phyloP scores from a whole-genome alignment of 148 eudicot species.

The Bassia scoparia region DNA sequence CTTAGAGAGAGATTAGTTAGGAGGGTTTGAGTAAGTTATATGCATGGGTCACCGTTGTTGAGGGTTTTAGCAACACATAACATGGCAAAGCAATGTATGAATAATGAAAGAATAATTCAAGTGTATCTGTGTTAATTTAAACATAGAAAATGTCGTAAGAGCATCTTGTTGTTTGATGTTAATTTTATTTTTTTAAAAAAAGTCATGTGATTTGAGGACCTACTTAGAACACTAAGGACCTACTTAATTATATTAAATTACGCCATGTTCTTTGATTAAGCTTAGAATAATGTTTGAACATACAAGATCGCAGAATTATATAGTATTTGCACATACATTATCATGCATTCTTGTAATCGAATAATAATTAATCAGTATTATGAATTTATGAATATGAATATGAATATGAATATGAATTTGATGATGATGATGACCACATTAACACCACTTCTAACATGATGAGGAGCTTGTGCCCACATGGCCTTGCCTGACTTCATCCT shows the following conservation, averaged over 20 bases:
- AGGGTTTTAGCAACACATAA: constrained; percentile 23
- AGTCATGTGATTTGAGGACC: constrained; percentile 29
- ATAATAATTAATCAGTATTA: no score
- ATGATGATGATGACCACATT: constrained; percentile 6
- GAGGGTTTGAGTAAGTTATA: constrained; percentile 10
- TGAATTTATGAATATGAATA: no score
- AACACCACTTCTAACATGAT: constrained; percentile 16
- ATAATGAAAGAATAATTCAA: no score
- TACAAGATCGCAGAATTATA: no score
- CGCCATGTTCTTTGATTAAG: constrained; percentile 16
- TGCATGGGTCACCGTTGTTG: constrained; percentile 20
- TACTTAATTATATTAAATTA: constrained; percentile 20
- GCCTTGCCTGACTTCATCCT: constrained; percentile 15
- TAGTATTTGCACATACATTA: no score
- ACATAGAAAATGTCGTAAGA: neutral
- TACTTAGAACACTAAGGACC: constrained; percentile 33
- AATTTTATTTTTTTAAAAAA: neutral
- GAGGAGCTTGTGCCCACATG: constrained; percentile 28
- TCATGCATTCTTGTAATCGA: no score
- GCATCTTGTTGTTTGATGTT: constrained; percentile 19
- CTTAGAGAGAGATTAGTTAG: neutral
- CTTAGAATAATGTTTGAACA: neutral
- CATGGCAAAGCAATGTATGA: constrained; percentile 11
- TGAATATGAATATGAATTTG: no score
- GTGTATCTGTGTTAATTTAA: no score